phyloP scores from a whole-genome alignment of 2,329 filamentous ascomycete species.

The Ophiostoma pallidulum region DNA sequence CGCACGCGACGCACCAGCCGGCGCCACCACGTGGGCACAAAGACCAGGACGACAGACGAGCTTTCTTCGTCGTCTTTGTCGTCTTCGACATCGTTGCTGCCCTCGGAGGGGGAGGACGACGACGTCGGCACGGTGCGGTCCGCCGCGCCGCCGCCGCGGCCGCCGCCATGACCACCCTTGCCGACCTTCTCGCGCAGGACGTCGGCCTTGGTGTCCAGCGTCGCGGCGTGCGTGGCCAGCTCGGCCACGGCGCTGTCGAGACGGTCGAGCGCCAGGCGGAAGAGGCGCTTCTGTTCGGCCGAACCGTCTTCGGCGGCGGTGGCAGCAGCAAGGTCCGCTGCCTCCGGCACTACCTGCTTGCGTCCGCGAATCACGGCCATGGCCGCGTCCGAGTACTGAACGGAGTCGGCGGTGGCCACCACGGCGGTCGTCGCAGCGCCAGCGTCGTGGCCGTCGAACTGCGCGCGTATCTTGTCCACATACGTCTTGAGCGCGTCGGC shows the following conservation, averaged over 20 bases:
- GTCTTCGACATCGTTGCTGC: no score
- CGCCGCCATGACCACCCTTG: conserved; percentile 17
- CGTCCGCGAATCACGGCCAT: conserved; percentile 20
- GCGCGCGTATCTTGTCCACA: conserved; percentile 41
- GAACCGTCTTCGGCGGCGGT: no score
- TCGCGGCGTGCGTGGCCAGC: conserved; percentile 29
- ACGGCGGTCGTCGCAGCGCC: neutral
- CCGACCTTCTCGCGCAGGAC: conserved; percentile 28
- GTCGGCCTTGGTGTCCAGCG: conserved; percentile 37
- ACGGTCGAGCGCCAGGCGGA: conserved; percentile 21
- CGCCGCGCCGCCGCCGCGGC: neutral
- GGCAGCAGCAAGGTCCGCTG: no score
- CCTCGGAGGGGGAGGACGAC: no score
- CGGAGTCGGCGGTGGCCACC: neutral
- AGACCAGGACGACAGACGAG: no score
- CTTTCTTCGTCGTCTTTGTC: no score
- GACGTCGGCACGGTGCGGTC: no score
- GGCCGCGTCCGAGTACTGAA: neutral
- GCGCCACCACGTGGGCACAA: conserved; percentile 54
- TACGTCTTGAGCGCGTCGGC: conserved; percentile 45
- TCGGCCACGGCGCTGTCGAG: conserved; percentile 26
- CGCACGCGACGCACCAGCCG: conserved; percentile 48
- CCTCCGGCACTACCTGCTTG: no score
- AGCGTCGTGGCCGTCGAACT: conserved; percentile 28
- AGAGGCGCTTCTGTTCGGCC: conserved; percentile 8